These are phyloP conservation scores for Phyllosticta citrichinensis DNA, from an alignment of 2,329 filamentous ascomycete species.

Conservation along the genomic window DNA sequence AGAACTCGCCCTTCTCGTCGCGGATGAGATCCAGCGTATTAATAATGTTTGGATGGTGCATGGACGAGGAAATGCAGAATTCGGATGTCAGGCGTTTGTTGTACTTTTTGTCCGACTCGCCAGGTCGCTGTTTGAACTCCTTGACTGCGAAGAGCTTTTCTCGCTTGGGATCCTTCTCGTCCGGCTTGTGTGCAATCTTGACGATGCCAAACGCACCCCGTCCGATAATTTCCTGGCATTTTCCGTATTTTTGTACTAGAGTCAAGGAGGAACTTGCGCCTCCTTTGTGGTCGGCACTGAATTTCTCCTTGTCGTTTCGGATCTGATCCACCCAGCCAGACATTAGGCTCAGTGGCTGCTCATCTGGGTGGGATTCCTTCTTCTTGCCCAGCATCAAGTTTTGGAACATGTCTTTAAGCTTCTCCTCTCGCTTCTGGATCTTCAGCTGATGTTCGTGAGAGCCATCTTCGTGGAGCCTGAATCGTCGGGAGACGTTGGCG, in stretches of 20 bases:
- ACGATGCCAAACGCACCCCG: conserved; percentile 96
- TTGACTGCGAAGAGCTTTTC: conserved; percentile 97
- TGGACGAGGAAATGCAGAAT: conserved; percentile 95
- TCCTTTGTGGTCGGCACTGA: conserved; percentile 65
- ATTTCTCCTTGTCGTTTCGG: conserved; percentile 71
- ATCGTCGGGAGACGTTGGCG: conserved; percentile 33
- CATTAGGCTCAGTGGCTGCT: conserved; percentile 82
- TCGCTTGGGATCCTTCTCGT: conserved; percentile 62
- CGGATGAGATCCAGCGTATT: conserved; percentile 92
- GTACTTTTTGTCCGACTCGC: conserved; percentile 94
- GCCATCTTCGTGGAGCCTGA: conserved; percentile 52
- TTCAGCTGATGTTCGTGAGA: conserved; percentile 82
- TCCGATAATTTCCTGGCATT: conserved; percentile 94
- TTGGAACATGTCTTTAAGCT: conserved; percentile 84
- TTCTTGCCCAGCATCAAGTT: conserved; percentile 72
- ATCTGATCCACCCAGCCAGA: conserved; percentile 94
- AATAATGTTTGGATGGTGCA: conserved; percentile 95
- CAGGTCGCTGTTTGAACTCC: conserved; percentile 87
- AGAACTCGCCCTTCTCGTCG: conserved; percentile 94
- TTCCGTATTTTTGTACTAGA: conserved; percentile 92
- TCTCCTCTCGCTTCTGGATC: conserved; percentile 86
- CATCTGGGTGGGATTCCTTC: conserved; percentile 57
- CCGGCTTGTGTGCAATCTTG: conserved; percentile 90
- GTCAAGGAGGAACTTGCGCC: conserved; percentile 66
- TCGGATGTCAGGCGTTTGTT: conserved; percentile 95